These are phyloP conservation scores for Cylindrodendrum hubeiense DNA, from an alignment of 2,329 filamentous ascomycete species.

Conservation along the genomic window DNA sequence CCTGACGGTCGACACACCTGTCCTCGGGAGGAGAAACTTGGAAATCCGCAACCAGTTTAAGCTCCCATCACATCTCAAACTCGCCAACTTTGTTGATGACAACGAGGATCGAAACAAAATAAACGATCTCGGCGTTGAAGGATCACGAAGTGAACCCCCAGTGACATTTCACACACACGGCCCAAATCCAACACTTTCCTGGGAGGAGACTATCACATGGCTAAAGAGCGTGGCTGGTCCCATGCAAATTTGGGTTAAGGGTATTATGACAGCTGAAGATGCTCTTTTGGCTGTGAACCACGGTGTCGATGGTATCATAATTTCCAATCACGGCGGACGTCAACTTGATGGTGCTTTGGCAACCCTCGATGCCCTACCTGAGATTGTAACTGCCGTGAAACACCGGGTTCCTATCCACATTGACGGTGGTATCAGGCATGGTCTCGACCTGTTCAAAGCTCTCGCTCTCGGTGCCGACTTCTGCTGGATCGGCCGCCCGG, in stretches of 20 bases:
- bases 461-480: slow-evolving; percentile 55
- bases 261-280: slow-evolving; percentile 56
- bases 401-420: slow-evolving; percentile 69
- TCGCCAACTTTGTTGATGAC: no score
- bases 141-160: no score
- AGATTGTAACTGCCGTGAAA: slow-evolving; percentile 67
- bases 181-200: no score
- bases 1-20: slow-evolving; percentile 41
- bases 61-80: no score
- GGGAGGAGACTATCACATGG: no score
- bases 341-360: slow-evolving; percentile 55
- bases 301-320: slow-evolving; percentile 54
- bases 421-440: slow-evolving; percentile 55
- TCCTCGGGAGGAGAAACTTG: slow-evolving; percentile 34
- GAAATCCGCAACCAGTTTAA: slow-evolving; percentile 36
- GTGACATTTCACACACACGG: no score
- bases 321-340: slow-evolving; percentile 58
- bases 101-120: no score
- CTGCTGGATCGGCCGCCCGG: slow-evolving; percentile 58
- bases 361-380: slow-evolving; percentile 66
- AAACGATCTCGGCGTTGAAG: no score
- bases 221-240: slow-evolving; percentile 70
- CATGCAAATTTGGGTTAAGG: slow-evolving; percentile 57
- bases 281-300: slow-evolving; percentile 52
- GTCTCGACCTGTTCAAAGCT: slow-evolving; percentile 56